A percentile compares a stretch with the other conserved stretches of the same genome.
These are phyloP conservation scores for Penicillium odoratum DNA, from an alignment of 495 filamentous ascomycete species.

Conservation along the genomic window DNA sequence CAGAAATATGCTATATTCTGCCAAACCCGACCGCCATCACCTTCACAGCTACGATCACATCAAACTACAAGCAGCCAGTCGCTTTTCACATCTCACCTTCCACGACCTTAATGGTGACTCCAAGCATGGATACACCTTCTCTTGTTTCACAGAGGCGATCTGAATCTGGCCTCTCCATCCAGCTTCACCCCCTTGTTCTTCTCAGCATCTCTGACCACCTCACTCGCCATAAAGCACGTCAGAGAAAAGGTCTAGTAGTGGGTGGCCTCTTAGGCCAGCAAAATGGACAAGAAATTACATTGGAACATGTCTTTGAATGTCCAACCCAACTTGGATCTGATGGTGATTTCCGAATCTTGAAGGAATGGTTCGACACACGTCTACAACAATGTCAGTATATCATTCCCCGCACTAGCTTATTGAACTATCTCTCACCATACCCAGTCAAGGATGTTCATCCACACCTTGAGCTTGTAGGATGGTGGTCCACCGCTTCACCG, in stretches of 20 bases:
- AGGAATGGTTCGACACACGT: slow-evolving; percentile 74
- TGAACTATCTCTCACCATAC: slow-evolving; percentile 8
- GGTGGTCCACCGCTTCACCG: slow-evolving; percentile 82
- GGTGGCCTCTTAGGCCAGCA: slow-evolving; percentile 89
- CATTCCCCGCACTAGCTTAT: background rate
- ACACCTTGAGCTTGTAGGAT: slow-evolving; percentile 84
- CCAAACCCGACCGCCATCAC: slow-evolving; percentile 21
- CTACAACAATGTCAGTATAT: slow-evolving; percentile 74
- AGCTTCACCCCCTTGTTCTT: slow-evolving; percentile 90
- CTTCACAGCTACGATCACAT: slow-evolving; percentile 11
- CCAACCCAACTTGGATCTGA: slow-evolving; percentile 47
- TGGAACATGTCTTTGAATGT: slow-evolving; percentile 92
- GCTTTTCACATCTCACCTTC: background rate
- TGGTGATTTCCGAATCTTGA: slow-evolving; percentile 56
- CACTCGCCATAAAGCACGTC: slow-evolving; percentile 80
- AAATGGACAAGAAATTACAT: slow-evolving; percentile 82
- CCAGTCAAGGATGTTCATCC: slow-evolving; percentile 88
- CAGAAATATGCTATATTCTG: background rate
- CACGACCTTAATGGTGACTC: background rate
- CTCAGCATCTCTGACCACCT: slow-evolving; percentile 97
- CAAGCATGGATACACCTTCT: slow-evolving; percentile 37
- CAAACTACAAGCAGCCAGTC: background rate
- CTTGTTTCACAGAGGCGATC: slow-evolving; percentile 68
- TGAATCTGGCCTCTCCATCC: slow-evolving; percentile 74
- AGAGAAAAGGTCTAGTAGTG: slow-evolving; percentile 71